Evolutionary conservation across 129 eudicot genomes (phyloP), one percentile per base, ranked within the genome.

Genomic region (Glebionis coronaria): DNA sequence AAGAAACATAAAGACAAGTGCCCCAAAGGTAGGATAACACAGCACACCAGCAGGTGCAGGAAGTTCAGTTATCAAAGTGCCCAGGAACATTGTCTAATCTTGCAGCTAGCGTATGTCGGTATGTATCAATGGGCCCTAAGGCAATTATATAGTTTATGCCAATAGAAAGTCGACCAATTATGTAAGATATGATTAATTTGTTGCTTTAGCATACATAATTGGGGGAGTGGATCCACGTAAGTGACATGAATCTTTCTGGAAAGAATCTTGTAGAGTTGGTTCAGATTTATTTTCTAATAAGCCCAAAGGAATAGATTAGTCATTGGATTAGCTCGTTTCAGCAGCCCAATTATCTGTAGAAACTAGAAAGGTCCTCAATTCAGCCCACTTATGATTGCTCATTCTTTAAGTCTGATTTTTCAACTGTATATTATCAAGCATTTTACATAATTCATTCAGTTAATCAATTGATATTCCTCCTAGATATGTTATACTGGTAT

Each of bases 221-320:
- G 72, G 44, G 38, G 61, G 23, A n/a, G 25, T 6, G 56, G 45
- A 21, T 69, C 63, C 50, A 40, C 23, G 9, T 44, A 69, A 58
- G 65, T 44, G 56, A 56, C 56, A n/a, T n/a, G 19, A 44, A 56
- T 57, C 13, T 28, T 38, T 70, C 20, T 55, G 63, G 51, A 55
- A 38, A 29, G 53, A 31, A 16, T 38, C 49, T 67, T 52, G 3
- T 51, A 15, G 45, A 46, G 45, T 65, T 65, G 70, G 16, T 47
- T 65, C 42, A 12, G 38, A 25, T 49, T 65, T n/a, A 25, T 46
- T 21, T 65, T 25, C 4, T 15, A 52, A 67, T 31, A 50, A 31
- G 35, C 56, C 61, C 61, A 52, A 12, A 67, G 12, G 20, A 35
- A 55, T 69, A 14, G 19, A 56, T n/a, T 23, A 44, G 56, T 44